Percentiles rank a stretch among this genome's conserved stretches.
Conservation (phyloP, 305 asterid genomes). For the Fraxinus latifolia region DNA sequence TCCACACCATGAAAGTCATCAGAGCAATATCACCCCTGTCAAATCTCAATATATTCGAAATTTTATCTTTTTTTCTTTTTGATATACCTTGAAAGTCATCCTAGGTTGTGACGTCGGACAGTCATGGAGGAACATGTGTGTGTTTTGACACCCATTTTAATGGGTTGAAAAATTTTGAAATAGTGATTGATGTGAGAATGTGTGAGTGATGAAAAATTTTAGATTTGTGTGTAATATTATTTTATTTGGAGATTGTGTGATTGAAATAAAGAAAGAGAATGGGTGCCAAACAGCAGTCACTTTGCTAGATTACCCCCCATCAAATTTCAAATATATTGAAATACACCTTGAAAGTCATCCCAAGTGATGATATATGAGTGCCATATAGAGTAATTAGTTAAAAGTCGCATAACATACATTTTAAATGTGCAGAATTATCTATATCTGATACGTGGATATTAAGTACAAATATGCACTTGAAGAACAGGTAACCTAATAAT, state of each 20-base stretch:
- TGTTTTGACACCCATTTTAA: no score
- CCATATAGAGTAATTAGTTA: background rate
- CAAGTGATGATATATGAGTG: background rate
- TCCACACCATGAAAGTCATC: background rate
- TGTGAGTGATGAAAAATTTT: no score
- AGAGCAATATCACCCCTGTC: background rate
- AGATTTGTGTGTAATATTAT: no score
- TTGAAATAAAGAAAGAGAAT: no score
- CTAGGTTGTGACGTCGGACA: no score
- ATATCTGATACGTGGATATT: background rate
- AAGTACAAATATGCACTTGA: background rate
- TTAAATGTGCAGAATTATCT: background rate
- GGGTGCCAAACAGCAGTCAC: background rate
- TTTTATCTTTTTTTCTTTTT: background rate
- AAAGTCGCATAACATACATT: background rate
- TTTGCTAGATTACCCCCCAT: background rate
- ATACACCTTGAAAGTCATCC: background rate
- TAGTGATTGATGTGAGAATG: no score
- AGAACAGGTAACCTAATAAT: slow-evolving; percentile 9
- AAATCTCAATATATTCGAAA: background rate
- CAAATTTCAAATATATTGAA: no score
- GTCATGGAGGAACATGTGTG: no score
- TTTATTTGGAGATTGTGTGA: no score
- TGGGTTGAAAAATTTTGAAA: no score
- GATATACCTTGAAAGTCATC: no score